These are phyloP conservation scores for Tetramitus jugosus DNA, from an alignment of 208 protist species.

Conservation along the genomic window DNA sequence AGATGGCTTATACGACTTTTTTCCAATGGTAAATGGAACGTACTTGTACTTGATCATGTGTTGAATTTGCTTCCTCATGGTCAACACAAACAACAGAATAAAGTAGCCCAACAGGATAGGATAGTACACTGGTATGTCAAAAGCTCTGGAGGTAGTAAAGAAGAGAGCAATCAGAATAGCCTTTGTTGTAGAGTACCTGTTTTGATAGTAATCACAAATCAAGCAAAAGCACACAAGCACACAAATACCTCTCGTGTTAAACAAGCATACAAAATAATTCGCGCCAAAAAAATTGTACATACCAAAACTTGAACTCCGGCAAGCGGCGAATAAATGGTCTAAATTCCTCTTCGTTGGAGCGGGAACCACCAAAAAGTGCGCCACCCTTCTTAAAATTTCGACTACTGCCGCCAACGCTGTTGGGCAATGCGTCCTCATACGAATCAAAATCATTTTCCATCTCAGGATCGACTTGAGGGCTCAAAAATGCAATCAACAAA, in stretches of 20 bases:
- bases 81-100: conserved; percentile 75
- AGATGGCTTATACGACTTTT: conserved; percentile 40
- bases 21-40: conserved; percentile 54
- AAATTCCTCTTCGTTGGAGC: conserved; percentile 66
- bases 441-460: conserved; percentile 31
- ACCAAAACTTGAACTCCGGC: conserved; percentile 95
- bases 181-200: conserved; percentile 48
- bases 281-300: conserved; percentile 53
- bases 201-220: conserved; percentile 22
- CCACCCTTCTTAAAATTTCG: no score
- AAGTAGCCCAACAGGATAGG: conserved; percentile 96
- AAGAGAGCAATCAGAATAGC: conserved; percentile 70
- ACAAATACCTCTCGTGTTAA: neutral
- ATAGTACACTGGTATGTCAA: conserved; percentile 95
- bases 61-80: conserved; percentile 85
- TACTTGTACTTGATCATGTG: conserved; percentile 95
- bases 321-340: conserved; percentile 87
- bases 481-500: conserved; percentile 85
- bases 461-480: conserved; percentile 80
- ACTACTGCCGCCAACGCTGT: neutral
- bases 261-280: neutral
- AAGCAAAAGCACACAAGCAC: conserved; percentile 21
- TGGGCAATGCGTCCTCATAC: conserved; percentile 19
- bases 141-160: conserved; percentile 76
- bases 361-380: neutral